phyloP scores from a whole-genome alignment of 768 basidiomycete species.

The Leucocoprinus sp. region DNA sequence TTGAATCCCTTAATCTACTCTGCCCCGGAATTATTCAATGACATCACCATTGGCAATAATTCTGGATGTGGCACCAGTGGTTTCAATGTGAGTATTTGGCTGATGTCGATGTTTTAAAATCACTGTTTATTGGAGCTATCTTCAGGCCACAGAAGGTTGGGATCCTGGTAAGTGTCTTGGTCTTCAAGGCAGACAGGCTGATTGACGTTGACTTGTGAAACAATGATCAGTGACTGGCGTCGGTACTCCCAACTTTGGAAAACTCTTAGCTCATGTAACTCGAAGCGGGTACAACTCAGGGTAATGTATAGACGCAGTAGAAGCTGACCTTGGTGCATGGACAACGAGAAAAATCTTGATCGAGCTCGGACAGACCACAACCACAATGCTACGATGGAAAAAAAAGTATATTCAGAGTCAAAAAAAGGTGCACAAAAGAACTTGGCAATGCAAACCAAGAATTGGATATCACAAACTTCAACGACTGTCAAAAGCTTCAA shows the following conservation, averaged over 20 bases:
- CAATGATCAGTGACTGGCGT: constrained; percentile 37
- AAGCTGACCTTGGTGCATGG: too few species aligned
- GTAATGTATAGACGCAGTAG: not conserved
- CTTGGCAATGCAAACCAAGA: constrained; percentile 17
- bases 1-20: constrained; percentile 56
- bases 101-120: too few species aligned
- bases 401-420: too few species aligned
- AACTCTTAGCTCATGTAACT: constrained; percentile 31
- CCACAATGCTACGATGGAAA: too few species aligned
- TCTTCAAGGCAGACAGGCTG: not conserved
- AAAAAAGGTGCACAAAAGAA: constrained; percentile 9
- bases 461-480: constrained; percentile 7
- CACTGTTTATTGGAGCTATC: not conserved
- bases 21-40: constrained; percentile 36
- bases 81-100: constrained; percentile 24
- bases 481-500: constrained; percentile 14
- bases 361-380: too few species aligned
- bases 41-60: constrained; percentile 48
- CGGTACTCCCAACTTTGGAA: constrained; percentile 47
- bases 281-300: not conserved
- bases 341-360: too few species aligned
- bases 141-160: constrained; percentile 46
- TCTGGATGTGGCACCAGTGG: constrained; percentile 51
- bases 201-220: too few species aligned
- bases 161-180: constrained; percentile 39